Evolutionary conservation across 805 yeast genomes (phyloP), one percentile per base, ranked within the genome.

Genomic region (Sungouiella thailandica): DNA sequence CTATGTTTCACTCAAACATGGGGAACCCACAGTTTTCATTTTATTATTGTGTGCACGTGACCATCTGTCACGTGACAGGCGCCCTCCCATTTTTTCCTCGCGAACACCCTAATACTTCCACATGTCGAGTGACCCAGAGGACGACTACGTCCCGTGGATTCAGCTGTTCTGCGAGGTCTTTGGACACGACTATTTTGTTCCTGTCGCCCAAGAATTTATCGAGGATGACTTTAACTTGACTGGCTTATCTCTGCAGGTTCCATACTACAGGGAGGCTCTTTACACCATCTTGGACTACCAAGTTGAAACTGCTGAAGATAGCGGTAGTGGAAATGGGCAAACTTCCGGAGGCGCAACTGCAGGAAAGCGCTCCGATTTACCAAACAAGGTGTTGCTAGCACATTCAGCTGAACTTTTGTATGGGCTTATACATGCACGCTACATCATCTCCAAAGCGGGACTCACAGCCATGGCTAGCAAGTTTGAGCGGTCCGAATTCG

Each of bases 161-260:
- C 76, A 82, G 40, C 80, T 80, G 46, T 86, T 80, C 58, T 83
- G 94, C 53, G 73, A 82, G 29, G 65, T 77, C 47, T 82, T 80
- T 50, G 90, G 90, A 16, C 90, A 85, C 55, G 94, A 93, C 53
- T 90, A 80, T 57, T 88, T 88, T 58, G 95, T 89, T 28, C 94
- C 89, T 47, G 96, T 93, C 5, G 73, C 88, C 1, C 87, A 84
- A 30, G 96, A 87, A 31, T 93, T 88, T 58, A 86, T 93, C 40
- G 97, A 89, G 50, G 98, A 93, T 59, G 97, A 93, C 47, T 93
- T 93, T 70, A 93, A 93, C 55, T 70, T 93, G 50, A 89, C 97
- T 1, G 97, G 97, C 1, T 70, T 93, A 33, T 72, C 83, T 20
- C 74, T 80, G 44, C 78, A 84, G 38, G 96, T 93, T 7, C 95